Base-by-base conservation (phyloP, 345 rosid species). In the Brassica carinata region DNA sequence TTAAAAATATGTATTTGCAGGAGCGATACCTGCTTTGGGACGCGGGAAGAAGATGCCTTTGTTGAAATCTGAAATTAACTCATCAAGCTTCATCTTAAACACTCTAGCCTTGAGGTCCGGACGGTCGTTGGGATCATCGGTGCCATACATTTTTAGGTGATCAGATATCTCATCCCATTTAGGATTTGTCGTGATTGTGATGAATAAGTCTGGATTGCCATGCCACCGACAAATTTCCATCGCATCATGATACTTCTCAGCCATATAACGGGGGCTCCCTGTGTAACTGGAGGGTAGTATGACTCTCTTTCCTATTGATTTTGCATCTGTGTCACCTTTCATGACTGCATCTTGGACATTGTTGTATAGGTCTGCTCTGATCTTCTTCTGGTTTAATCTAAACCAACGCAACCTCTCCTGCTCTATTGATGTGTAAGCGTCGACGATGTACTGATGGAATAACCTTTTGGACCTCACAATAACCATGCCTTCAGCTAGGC, bases 171-270 rank as follows among this genome's bases (percentile, higher is more conserved):
- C 57, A 0, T 3, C 57, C 57, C 57, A 48, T 14, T 14, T 48
- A 1, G 58, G 63, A 8, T 67, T 75, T 5, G 64, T 36, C 0
- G 43, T 43, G 0, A 66, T 4, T 0, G 31, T 75, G 5, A 75
- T 64, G 7, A 75, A 66, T 1, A 75, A 6, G 13, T 66, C 0
- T 7, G 72, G 79, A 11, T 75, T 51, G 0, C 26, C 45, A 0
- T 14, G 7, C 72, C 64, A 75, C 7, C 65, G 15, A 2, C 64
- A 75, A 1, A 75, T 75, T 1, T 55, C 53, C 45, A 75, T 75
- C 18, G 63, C 79, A 51, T 65, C 62, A 5, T 75, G 72, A 29
- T 75, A 75, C 2, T 33, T 65, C 2, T 75, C 61, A 0, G 18
- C 30, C 72, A 66, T 66, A 3, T 75, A 75, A 13, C 53, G 7